Base-by-base conservation (phyloP, 23 red algal species). In the Gracilariopsis chorda region DNA sequence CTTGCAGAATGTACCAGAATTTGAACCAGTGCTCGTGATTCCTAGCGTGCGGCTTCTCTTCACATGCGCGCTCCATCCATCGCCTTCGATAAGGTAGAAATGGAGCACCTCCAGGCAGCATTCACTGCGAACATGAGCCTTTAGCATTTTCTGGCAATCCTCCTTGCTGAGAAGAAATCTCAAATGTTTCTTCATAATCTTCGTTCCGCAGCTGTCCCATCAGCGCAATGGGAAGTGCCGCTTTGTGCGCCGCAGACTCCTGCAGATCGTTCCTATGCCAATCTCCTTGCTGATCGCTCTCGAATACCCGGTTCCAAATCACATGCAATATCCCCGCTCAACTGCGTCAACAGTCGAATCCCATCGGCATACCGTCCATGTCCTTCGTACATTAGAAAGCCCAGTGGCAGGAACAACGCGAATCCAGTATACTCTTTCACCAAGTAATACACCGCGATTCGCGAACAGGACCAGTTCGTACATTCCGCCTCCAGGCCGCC, bases 381-480 rank as follows among this genome's bases (percentile, higher is more conserved):
- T 46, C 70, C 62, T 23, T 90, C 86, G 21, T 90, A 78, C 4
- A 90, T 12, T 10, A 68, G 86, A 51, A 90, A 90, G 43, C 70
- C 86, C 13, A 90, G 28, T 17, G 78, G 23, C 27, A 90, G 34
- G 48, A 90, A 90, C 33, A 90, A 41, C 5, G 86, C 86, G 78
- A 78, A 90, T 44, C 86, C 86, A 53, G 78, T 51, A 32, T 90
- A 90, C 63, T 87, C 82, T 47, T 72, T 44, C 25, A 87, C 82
- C 1, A 45, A 35, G 32, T 40, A 47, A 29, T 87, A 59, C 69
- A 87, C 24, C 0, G 82, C 82, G 55, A 87, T 87, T 2, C 82
- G 82, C 33, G 82, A 87, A 53, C 82, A 87, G 55, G 72, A 87
- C 60, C 60, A 52, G 7, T 45, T 45, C 24, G 48, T 45, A 37